Base-by-base conservation (phyloP, 495 filamentous ascomycete genomes). In the Baudoinia panamericana region DNA sequence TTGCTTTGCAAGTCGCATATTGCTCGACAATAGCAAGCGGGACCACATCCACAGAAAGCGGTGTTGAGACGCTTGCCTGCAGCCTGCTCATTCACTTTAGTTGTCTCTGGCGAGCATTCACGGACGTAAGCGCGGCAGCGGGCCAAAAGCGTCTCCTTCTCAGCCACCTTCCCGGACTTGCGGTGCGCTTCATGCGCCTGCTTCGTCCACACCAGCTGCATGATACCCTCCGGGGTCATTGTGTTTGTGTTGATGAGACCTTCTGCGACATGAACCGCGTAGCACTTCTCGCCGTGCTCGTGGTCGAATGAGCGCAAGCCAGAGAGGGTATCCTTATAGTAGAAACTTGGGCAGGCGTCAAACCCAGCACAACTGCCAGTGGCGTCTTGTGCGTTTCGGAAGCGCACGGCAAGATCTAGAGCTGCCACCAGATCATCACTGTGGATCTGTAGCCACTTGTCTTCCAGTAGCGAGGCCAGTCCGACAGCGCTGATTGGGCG, bases 351-450 rank as follows among this genome's bases (percentile, higher is more conserved):
- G n/a, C n/a, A n/a, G n/a, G n/a, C n/a, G n/a, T n/a, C n/a, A n/a
- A n/a, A n/a, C n/a, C n/a, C n/a, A n/a, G n/a, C n/a, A n/a, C n/a
- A n/a, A n/a, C n/a, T n/a, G n/a, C n/a, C n/a, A n/a, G n/a, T n/a
- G 6, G 5, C 9, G 10, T 39, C 36, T 28, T 13, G 15, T 21
- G 21, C 30, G 3, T 35, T 40, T n/a, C 39, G 25, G 22, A 23
- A 26, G 28, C 41, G 41, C 3, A 50, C 35, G 5, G 41, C 46
- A 11, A 33, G 21, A 20, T 50, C 41, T 5, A 50, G 20, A 5
- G 46, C 17, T 10, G 30, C 27, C 18, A 40, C 21, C 7, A 50
- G 36, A 16, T 36, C 34, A 8, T 22, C n/a, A 25, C 37, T 31
- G n/a, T 15, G 45, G 34, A 50, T 16, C 5, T 9, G 10, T 16